Percentiles rank a stretch among this genome's conserved stretches.
Evolutionary conservation across 2,329 filamentous ascomycete genomes (phyloP).

Genomic region (Emergomyces orientalis): DNA sequence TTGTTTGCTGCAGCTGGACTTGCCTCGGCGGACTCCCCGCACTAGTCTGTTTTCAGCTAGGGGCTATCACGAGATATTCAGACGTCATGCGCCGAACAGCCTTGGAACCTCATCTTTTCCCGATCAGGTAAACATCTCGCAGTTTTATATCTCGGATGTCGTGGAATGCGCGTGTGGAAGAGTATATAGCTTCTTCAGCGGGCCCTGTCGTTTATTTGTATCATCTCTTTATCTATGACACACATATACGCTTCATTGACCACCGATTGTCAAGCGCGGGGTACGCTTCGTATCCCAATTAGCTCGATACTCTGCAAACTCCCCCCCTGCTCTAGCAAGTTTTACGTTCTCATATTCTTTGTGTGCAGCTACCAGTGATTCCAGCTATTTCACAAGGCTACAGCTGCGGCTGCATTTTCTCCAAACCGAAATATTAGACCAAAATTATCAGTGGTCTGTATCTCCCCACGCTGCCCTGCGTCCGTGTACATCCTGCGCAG

Average conservation of each 20-base stretch:
- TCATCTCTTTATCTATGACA: not conserved
- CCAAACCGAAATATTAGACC: too few species aligned
- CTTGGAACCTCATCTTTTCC: constrained; percentile 1
- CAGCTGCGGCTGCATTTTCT: not conserved
- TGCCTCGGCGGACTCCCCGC: constrained; percentile 3
- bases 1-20: not conserved
- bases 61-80: not conserved
- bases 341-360: not conserved
- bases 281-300: not conserved
- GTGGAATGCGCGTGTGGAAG: not conserved
- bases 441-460: not conserved
- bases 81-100: not conserved
- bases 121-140: constrained; percentile 1
- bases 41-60: constrained; percentile 1
- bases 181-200: not conserved
- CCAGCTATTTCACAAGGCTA: not conserved
- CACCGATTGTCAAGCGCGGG: not conserved
- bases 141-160: not conserved
- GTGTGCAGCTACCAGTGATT: not conserved
- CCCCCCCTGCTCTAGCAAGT: not conserved
- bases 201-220: too few species aligned
- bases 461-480: not conserved
- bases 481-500: not conserved
- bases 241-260: not conserved
- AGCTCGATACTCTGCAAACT: too few species aligned